Base-by-base conservation (phyloP, 1,284 basidiomycete species). In the Pisolithus thermaeus region DNA sequence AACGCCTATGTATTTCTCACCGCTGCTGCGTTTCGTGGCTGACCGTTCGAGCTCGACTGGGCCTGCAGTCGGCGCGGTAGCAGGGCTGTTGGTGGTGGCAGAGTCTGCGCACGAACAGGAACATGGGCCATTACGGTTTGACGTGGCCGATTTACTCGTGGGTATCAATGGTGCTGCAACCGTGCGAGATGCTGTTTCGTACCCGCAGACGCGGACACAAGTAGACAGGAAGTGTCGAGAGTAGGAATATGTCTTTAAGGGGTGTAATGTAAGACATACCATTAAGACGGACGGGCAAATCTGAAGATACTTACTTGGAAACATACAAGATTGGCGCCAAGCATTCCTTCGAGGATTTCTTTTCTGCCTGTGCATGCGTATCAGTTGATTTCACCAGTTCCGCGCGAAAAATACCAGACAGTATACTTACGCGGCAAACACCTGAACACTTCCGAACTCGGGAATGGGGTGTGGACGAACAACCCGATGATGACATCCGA, bases 401-500 rank as follows among this genome's bases (percentile, higher is more conserved):
- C 37, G 37, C 28, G 16, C 37, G 12, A 4, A 27, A n/a, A n/a
- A 2, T 3, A 12, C 3, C 23, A n/a, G 42, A 11, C 4, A 11
- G 38, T 32, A 46, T 18, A 78, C 81, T 67, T 59, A 88, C 87
- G 83, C 4, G 93, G 94, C 44, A 97, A 71, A 70, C 92, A 96
- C 52, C 96, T 79, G 78, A 98, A 99, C 57, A 98, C 87, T 66
- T 99, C 96, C 58, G 90, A 93, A 65, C 87, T 92, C 3, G 96
- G 96, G 84, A 97, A 98, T 1, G 96, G 95, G 1, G 95, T 97
- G 71, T 98, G 96, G 38, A 98, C 85, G 69, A 98, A 99, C 52
- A 99, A 81, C 4, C 94, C 96, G 44, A 98, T 81, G 55, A 86
- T 80, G 62, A 51, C 51, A 4, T 68, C 65, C 8, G 53, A 18